Conservation (phyloP, 2,329 filamentous ascomycete species). For the Ploettnerulaceae sp. region DNA sequence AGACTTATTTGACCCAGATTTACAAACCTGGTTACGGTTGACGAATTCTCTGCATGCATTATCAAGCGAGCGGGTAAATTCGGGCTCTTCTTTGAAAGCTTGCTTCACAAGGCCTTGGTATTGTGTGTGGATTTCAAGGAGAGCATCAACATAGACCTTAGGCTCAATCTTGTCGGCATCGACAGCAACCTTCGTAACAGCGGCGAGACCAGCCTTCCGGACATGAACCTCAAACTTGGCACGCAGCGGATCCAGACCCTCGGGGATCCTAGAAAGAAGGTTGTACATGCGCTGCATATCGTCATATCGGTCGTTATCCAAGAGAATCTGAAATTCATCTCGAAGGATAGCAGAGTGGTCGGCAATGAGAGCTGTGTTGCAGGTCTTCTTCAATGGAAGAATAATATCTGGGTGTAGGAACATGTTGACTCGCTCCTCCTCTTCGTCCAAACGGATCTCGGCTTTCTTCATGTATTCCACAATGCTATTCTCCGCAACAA, state of each 20-base stretch:
- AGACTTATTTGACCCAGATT: slow-evolving; percentile 86
- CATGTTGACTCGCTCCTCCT: slow-evolving; percentile 87
- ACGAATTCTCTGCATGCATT: slow-evolving; percentile 98
- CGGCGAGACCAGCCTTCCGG: slow-evolving; percentile 78
- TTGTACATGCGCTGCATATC: slow-evolving; percentile 97
- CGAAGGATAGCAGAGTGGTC: slow-evolving; percentile 81
- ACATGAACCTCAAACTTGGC: slow-evolving; percentile 89
- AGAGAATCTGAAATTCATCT: slow-evolving; percentile 90
- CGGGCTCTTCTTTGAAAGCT: slow-evolving; percentile 91
- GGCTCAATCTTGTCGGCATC: slow-evolving; percentile 89
- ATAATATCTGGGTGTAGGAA: slow-evolving; percentile 92
- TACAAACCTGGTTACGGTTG: slow-evolving; percentile 95
- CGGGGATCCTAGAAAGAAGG: slow-evolving; percentile 80
- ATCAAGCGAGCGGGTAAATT: slow-evolving; percentile 92
- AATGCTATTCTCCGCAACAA: slow-evolving; percentile 93
- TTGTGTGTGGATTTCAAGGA: slow-evolving; percentile 89
- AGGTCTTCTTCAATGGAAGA: slow-evolving; percentile 75
- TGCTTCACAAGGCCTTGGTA: slow-evolving; percentile 88
- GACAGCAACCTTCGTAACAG: slow-evolving; percentile 84
- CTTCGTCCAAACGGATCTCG: slow-evolving; percentile 80
- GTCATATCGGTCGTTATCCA: slow-evolving; percentile 91
- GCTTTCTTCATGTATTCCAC: slow-evolving; percentile 99
- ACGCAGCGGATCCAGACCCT: slow-evolving; percentile 84
- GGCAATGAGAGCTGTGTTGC: slow-evolving; percentile 83
- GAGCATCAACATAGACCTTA: slow-evolving; percentile 91